Conservation (phyloP, 83 land plant genomes). For the Larix sibirica region DNA sequence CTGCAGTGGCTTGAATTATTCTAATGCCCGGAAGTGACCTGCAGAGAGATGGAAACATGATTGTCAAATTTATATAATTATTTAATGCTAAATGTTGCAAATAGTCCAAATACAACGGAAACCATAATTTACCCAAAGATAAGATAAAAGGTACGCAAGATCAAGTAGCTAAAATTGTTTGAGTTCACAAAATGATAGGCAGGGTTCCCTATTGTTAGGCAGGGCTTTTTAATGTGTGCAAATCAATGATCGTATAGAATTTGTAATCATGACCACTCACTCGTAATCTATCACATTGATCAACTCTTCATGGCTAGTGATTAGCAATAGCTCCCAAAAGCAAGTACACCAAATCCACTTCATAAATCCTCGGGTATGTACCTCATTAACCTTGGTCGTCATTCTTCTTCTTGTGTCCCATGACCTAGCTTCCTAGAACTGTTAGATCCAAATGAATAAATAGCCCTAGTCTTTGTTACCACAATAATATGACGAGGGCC, state of each 20-base stretch:
- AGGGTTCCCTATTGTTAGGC: not conserved
- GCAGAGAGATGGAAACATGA: not conserved
- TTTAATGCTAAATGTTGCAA: not conserved
- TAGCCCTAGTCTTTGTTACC: conserved; percentile 30
- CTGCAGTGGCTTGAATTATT: conserved; percentile 37
- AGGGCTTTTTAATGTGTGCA: not conserved
- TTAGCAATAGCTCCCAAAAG: not conserved
- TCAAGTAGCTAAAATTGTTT: not conserved
- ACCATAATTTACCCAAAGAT: not conserved
- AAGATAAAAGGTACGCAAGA: not conserved
- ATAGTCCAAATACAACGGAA: not conserved
- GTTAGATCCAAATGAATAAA: conserved; percentile 37
- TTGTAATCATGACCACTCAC: not conserved
- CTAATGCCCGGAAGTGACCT: conserved; percentile 31
- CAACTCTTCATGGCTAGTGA: not conserved
- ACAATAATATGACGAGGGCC: conserved; percentile 41
- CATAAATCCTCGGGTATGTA: not conserved
- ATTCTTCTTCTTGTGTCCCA: conserved; percentile 35
- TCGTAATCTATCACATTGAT: not conserved
- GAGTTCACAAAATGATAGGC: not conserved
- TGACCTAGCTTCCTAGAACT: conserved; percentile 38
- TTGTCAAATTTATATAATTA: not conserved
- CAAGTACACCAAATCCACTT: not conserved
- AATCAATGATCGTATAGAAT: not conserved
- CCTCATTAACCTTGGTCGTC: conserved; percentile 41